A percentile compares a stretch with the other conserved stretches of the same genome.
Conservation (phyloP, 23 red algal species). For the Gracilaria domingensis region DNA sequence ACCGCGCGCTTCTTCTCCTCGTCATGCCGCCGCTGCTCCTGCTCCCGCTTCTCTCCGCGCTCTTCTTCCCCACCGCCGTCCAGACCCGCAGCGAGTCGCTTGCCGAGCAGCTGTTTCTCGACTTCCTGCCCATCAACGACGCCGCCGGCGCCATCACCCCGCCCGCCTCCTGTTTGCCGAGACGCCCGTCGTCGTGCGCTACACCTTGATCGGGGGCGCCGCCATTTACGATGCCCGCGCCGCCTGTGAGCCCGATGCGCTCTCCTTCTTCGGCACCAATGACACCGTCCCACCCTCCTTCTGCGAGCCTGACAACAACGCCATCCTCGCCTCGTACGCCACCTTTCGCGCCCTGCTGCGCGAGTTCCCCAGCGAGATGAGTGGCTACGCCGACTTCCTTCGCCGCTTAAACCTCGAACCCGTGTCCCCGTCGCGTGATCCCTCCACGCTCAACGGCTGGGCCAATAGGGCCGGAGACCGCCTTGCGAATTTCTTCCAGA, state of each 20-base stretch:
- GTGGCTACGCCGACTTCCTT: slow-evolving; percentile 30
- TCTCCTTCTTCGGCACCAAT: slow-evolving; percentile 67
- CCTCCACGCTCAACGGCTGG: slow-evolving; percentile 50
- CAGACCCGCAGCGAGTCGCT: slow-evolving; percentile 8
- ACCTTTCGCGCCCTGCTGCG: neutral
- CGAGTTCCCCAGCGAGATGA: slow-evolving; percentile 39
- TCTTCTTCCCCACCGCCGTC: neutral
- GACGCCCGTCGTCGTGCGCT: slow-evolving; percentile 57
- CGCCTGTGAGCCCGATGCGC: slow-evolving; percentile 34
- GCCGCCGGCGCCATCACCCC: slow-evolving; percentile 47
- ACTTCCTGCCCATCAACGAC: slow-evolving; percentile 31
- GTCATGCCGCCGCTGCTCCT: slow-evolving; percentile 15
- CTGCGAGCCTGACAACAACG: slow-evolving; percentile 29
- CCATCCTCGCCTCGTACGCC: slow-evolving; percentile 38
- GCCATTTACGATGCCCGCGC: slow-evolving; percentile 41
- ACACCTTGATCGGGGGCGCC: slow-evolving; percentile 27
- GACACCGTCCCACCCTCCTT: slow-evolving; percentile 42
- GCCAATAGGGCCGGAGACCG: slow-evolving; percentile 26
- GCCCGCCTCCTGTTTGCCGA: slow-evolving; percentile 15
- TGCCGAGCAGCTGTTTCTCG: slow-evolving; percentile 8
- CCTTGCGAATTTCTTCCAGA: slow-evolving; percentile 20
- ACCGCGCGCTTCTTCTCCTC: neutral
- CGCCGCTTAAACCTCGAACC: neutral
- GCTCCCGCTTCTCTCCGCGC: neutral
- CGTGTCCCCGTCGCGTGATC: neutral